These are phyloP conservation scores for Fusarium sp. DNA, from an alignment of 2,329 filamentous ascomycete genomes.

Conservation along the genomic window DNA sequence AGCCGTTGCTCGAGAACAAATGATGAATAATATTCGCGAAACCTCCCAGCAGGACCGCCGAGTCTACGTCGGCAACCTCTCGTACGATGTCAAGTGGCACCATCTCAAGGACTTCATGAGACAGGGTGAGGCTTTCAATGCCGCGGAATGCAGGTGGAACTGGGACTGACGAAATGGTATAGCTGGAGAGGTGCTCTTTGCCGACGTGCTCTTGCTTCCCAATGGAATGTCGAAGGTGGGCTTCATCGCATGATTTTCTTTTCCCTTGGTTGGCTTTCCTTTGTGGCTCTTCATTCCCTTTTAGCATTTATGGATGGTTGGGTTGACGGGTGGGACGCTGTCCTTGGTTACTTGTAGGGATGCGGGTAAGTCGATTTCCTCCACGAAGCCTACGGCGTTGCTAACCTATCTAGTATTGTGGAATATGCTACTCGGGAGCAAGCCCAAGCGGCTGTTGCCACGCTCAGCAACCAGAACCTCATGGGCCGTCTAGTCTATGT, in stretches of 20 bases:
- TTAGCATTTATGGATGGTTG: slow-evolving; percentile 86
- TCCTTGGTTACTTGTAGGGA: slow-evolving; percentile 94
- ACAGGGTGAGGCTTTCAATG: slow-evolving; percentile 77
- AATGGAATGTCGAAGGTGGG: slow-evolving; percentile 99
- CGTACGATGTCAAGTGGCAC: slow-evolving; percentile 99
- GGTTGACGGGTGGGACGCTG: slow-evolving; percentile 98
- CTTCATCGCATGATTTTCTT: slow-evolving; percentile 86
- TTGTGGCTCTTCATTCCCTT: slow-evolving; percentile 73
- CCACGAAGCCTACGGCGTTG: neutral
- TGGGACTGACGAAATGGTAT: slow-evolving; percentile 54
- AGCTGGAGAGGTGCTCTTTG: slow-evolving; percentile 99
- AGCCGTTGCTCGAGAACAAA: slow-evolving; percentile 85
- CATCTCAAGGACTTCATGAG: slow-evolving; percentile 99
- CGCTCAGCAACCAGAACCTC: slow-evolving; percentile 98
- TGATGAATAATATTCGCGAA: slow-evolving; percentile 95
- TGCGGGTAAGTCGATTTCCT: slow-evolving; percentile 84
- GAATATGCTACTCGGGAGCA: slow-evolving; percentile 99
- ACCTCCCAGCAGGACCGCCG: slow-evolving; percentile 98
- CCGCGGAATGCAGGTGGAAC: slow-evolving; percentile 42
- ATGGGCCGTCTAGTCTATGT: slow-evolving; percentile 99
- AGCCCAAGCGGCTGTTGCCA: slow-evolving; percentile 96
- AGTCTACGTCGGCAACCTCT: slow-evolving; percentile 98
- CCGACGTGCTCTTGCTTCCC: slow-evolving; percentile 98
- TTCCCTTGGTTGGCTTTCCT: slow-evolving; percentile 78
- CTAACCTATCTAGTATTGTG: slow-evolving; percentile 82